Evolutionary conservation across 75 land plant species (phyloP).

Genomic region (Ceratopteris richardii): DNA sequence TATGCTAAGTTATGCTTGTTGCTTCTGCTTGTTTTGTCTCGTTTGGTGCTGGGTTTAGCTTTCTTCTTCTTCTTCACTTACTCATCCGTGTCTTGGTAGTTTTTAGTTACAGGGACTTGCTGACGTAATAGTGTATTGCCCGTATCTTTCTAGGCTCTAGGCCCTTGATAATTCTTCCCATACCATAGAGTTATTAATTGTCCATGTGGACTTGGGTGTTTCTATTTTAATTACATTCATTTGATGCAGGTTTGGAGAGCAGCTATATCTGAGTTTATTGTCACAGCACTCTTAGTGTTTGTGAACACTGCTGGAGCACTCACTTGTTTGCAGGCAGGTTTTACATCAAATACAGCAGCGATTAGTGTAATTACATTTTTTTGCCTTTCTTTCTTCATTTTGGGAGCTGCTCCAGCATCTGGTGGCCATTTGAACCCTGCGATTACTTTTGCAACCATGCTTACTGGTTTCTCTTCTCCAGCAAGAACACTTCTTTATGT

Average conservation of each 20-base stretch:
- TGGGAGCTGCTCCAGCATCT: constrained; percentile 27
- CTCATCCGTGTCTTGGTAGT: no score
- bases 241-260: constrained; percentile 37
- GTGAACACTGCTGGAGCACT: constrained; percentile 22
- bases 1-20: no score
- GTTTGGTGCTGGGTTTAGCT: no score
- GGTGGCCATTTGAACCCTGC: constrained; percentile 51
- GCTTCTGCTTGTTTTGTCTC: no score
- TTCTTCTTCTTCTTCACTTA: no score
- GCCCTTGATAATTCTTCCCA: no score
- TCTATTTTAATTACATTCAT: no score
- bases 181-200: no score
- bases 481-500: constrained; percentile 29
- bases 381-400: constrained; percentile 21
- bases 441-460: constrained; percentile 30
- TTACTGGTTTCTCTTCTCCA: constrained; percentile 34
- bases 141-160: no score
- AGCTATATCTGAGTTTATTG: constrained; percentile 27
- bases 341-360: constrained; percentile 8
- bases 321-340: constrained; percentile 20
- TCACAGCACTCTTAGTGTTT: constrained; percentile 31
- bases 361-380: constrained; percentile 20
- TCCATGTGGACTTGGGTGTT: no score
- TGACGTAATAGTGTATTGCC: no score
- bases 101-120: no score